phyloP scores from a whole-genome alignment of 306 rosid species.

The Parietaria judaica region DNA sequence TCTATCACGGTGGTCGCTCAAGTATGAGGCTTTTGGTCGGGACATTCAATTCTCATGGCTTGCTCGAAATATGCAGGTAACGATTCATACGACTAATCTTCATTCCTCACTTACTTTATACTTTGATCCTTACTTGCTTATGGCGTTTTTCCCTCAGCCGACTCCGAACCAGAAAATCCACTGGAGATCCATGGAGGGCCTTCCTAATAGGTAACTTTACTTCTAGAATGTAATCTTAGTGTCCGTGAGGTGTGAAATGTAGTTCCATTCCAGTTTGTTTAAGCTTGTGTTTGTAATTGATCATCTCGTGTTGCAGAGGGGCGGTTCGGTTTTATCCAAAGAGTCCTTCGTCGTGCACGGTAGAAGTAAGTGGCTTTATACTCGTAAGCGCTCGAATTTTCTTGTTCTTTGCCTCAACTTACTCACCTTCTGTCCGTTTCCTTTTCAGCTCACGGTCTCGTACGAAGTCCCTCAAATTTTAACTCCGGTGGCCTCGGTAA shows the following conservation, averaged over 20 bases:
- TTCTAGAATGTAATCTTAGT: not conserved
- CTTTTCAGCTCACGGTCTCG: slow-evolving; percentile 76
- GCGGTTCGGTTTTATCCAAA: slow-evolving; percentile 93
- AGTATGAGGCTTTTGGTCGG: slow-evolving; percentile 80
- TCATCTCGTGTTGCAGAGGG: slow-evolving; percentile 58
- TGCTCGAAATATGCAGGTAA: slow-evolving; percentile 94
- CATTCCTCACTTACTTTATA: slow-evolving; percentile 1
- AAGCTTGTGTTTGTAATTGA: slow-evolving; percentile 21
- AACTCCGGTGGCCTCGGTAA: slow-evolving; percentile 87
- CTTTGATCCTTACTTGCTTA: not conserved
- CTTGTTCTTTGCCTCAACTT: not conserved
- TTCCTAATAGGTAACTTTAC: slow-evolving; percentile 64
- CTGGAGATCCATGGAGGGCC: slow-evolving; percentile 95
- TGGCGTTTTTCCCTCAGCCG: slow-evolving; percentile 35
- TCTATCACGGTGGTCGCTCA: slow-evolving; percentile 84
- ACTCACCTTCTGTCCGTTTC: slow-evolving; percentile 22
- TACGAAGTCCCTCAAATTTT: slow-evolving; percentile 88
- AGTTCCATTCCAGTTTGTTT: not conserved
- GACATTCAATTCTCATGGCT: slow-evolving; percentile 86
- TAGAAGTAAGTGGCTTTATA: slow-evolving; percentile 54
- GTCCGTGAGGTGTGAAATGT: no score
- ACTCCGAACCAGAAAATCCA: slow-evolving; percentile 87
- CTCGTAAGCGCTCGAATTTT: no score
- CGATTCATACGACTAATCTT: slow-evolving; percentile 16
- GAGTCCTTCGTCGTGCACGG: slow-evolving; percentile 68